These are phyloP conservation scores for Isabelozyma gotoi DNA, from an alignment of 805 yeast genomes.

Conservation along the genomic window DNA sequence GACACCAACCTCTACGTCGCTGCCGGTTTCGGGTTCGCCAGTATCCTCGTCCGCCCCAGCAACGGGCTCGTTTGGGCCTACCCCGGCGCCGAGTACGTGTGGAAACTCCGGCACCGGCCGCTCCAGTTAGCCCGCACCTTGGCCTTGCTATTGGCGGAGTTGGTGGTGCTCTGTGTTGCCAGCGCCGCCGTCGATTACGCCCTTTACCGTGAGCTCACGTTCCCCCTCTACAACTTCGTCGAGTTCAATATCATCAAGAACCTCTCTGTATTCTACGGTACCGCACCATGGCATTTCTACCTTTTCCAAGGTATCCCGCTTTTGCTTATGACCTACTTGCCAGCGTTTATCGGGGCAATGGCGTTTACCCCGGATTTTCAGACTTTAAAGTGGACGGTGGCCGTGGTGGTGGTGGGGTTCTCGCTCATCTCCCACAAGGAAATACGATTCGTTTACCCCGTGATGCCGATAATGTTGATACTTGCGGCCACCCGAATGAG, in stretches of 20 bases:
- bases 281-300: conserved; percentile 83
- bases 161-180: conserved; percentile 25
- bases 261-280: conserved; percentile 80
- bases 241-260: conserved; percentile 76
- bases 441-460: conserved; percentile 82
- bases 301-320: conserved; percentile 80
- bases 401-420: conserved; percentile 52
- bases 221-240: conserved; percentile 70
- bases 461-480: conserved; percentile 70
- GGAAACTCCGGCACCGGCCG: conserved; percentile 1
- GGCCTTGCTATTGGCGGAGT: conserved; percentile 16
- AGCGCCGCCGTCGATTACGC: conserved; percentile 53
- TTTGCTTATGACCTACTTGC: conserved; percentile 62
- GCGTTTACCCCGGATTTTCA: conserved; percentile 8
- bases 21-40: conserved; percentile 49
- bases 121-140: neutral
- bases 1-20: conserved; percentile 12
- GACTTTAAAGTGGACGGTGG: conserved; percentile 18
- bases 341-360: conserved; percentile 45
- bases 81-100: conserved; percentile 46
- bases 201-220: conserved; percentile 55
- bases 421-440: conserved; percentile 83
- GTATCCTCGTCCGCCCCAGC: conserved; percentile 82
- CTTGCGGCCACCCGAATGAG: conserved; percentile 1
- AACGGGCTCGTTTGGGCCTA: conserved; percentile 74